A percentile compares a stretch with the other conserved stretches of the same genome.
Conservation (phyloP, 768 basidiomycete species). For the Suillus subalutaceus region DNA sequence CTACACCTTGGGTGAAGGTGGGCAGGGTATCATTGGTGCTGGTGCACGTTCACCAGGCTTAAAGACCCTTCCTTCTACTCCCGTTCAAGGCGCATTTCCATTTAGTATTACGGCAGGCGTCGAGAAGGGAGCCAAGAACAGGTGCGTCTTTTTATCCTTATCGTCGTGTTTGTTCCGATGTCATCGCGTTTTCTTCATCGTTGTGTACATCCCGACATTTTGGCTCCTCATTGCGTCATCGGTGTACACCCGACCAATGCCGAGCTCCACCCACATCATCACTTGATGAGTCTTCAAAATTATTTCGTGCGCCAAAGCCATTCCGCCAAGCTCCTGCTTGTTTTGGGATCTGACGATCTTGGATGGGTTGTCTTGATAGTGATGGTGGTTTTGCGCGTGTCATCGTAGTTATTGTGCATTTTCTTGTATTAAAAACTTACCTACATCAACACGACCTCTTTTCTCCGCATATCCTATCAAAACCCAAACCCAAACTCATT, state of each 20-base stretch:
- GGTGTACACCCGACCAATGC: neutral
- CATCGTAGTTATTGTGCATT: neutral
- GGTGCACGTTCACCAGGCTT: neutral
- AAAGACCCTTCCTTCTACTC: conserved; percentile 24
- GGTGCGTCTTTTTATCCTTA: conserved; percentile 46
- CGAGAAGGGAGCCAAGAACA: conserved; percentile 92
- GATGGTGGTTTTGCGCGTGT: neutral
- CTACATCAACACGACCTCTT: neutral
- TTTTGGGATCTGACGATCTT: neutral
- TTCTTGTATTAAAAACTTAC: neutral
- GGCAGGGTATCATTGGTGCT: neutral
- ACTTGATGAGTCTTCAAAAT: neutral
- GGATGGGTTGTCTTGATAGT: neutral
- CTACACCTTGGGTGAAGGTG: conserved; percentile 10
- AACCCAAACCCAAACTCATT: conserved; percentile 3
- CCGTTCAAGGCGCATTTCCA: conserved; percentile 51
- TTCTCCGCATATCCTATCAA: conserved; percentile 1
- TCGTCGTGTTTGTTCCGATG: neutral
- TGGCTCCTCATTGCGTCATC: neutral
- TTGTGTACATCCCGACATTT: conserved; percentile 1
- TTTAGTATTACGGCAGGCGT: conserved; percentile 95
- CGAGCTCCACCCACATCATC: neutral
- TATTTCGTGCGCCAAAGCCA: neutral
- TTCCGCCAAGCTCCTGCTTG: neutral
- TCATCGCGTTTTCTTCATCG: neutral